These are phyloP conservation scores for Ilyonectria destructans DNA, from an alignment of 2,329 filamentous ascomycete genomes.

Conservation along the genomic window DNA sequence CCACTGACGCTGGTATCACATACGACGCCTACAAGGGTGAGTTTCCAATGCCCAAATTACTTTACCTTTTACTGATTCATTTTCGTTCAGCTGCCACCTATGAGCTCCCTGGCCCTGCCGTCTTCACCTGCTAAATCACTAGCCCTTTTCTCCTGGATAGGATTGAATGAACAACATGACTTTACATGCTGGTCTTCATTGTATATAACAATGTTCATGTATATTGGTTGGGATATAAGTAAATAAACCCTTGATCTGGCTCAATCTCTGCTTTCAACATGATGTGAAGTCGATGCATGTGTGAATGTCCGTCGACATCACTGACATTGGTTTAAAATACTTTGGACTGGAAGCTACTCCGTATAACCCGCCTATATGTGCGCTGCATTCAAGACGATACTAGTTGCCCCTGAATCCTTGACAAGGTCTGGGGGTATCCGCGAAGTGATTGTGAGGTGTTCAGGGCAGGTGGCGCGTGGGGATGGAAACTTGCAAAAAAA, in stretches of 20 bases:
- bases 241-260: constrained; percentile 7
- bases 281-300: not conserved
- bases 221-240: constrained; percentile 20
- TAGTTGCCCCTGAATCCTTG: no score
- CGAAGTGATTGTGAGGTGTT: no score
- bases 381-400: no score
- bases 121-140: constrained; percentile 63
- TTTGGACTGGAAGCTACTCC: not conserved
- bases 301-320: not conserved
- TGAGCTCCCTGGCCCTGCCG: constrained; percentile 63
- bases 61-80: constrained; percentile 1
- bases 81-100: constrained; percentile 56
- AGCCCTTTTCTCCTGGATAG: not conserved
- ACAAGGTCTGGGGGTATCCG: no score
- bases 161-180: constrained; percentile 9
- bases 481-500: no score
- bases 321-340: not conserved
- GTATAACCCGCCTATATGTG: no score
- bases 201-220: constrained; percentile 33
- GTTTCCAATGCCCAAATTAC: constrained; percentile 28
- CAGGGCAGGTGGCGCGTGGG: no score
- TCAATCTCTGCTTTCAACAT: not conserved
- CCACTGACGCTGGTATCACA: constrained; percentile 66
- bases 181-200: constrained; percentile 29
- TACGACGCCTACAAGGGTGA: constrained; percentile 67